A percentile compares a stretch with the other conserved stretches of the same genome.
phyloP scores from a whole-genome alignment of 768 basidiomycete genomes.

The Phanerodontia chrysosporium region DNA sequence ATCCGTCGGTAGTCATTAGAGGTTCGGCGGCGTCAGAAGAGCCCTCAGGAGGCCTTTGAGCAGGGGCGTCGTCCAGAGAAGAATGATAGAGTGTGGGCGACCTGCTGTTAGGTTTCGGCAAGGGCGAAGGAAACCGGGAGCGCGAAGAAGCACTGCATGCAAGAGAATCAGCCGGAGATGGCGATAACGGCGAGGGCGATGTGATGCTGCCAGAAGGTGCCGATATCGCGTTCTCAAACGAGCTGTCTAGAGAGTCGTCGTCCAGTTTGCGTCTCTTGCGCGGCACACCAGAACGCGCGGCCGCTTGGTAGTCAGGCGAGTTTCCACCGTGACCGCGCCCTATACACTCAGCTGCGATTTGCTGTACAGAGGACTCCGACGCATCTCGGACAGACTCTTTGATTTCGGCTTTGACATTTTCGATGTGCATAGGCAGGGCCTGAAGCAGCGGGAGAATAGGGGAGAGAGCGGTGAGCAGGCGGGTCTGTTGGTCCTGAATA shows the following conservation, averaged over 20 bases:
- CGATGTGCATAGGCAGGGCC: conserved; percentile 53
- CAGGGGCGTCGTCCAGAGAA: not conserved
- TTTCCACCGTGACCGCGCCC: not conserved
- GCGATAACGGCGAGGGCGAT: not conserved
- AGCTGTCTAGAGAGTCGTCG: not conserved
- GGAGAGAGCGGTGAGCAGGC: conserved; percentile 48
- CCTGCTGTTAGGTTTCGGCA: not conserved
- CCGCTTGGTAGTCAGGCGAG: not conserved
- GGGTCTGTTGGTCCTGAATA: conserved; percentile 58
- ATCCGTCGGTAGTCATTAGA: not conserved
- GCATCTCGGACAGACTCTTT: conserved; percentile 13
- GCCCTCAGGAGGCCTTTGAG: not conserved
- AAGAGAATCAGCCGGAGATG: not conserved
- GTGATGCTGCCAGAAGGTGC: not conserved
- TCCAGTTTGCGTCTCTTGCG: not conserved
- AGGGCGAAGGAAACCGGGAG: not conserved
- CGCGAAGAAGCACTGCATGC: not conserved
- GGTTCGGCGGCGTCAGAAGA: not conserved
- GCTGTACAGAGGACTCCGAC: not conserved
- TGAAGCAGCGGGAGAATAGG: conserved; percentile 62
- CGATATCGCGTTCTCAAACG: not conserved
- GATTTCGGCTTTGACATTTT: conserved; percentile 25
- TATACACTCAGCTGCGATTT: not conserved
- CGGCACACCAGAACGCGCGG: not conserved
- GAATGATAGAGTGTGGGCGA: not conserved